Evolutionary conservation across 2,329 filamentous ascomycete species (phyloP).

Genomic region (Fusarium napiforme): DNA sequence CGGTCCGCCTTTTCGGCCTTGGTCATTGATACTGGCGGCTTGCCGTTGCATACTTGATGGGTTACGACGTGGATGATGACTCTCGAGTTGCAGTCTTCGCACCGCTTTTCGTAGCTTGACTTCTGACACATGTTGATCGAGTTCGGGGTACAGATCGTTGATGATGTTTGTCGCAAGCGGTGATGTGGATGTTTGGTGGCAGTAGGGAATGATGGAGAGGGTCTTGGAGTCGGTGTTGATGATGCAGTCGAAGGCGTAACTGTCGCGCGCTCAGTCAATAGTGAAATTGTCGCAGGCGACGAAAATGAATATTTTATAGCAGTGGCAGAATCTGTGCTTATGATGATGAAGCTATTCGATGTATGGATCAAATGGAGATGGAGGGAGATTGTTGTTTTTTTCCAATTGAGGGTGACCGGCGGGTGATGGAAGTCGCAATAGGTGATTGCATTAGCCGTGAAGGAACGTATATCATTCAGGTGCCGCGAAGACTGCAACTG

Average conservation of each 20-base stretch:
- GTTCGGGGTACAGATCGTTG: background rate
- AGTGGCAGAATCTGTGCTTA: background rate
- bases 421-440: background rate
- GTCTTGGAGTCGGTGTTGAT: background rate
- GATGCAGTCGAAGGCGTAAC: background rate
- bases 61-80: background rate
- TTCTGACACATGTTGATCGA: background rate
- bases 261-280: fast-evolving
- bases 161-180: background rate
- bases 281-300: background rate
- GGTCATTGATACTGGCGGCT: background rate
- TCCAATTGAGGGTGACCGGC: background rate
- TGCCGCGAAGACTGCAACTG: background rate
- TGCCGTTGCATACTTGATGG: background rate
- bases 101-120: background rate
- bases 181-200: background rate
- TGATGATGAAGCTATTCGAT: background rate
- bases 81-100: background rate
- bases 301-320: too few relatives aligned
- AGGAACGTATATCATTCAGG: background rate
- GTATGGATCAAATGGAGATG: background rate
- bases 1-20: fast-evolving
- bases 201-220: background rate
- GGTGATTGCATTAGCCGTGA: background rate
- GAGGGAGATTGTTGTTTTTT: background rate